Evolutionary conservation across 257 asterid genomes (phyloP), one percentile per base, ranked within the genome.

Genomic region (Scutellaria minor): DNA sequence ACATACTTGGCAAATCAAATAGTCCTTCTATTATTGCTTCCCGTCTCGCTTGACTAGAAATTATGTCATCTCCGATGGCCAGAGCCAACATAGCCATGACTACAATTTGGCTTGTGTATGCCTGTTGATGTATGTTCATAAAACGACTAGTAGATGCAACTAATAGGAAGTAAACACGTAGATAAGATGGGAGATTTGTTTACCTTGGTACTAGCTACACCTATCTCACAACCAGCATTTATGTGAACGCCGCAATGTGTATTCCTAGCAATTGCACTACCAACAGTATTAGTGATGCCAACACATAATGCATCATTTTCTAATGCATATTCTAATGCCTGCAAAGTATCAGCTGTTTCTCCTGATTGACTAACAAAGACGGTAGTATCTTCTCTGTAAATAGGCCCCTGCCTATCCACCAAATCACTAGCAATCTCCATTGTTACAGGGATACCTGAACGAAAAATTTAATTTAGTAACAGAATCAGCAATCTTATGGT

Each of bases 371-470:
- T 94, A 78, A 94, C 98, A 74, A 88, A 91, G 41, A 94, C 93
- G 65, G 95, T 84, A 44, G 99, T 91, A 79, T 94, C 99, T 84
- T 94, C 99, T 76, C 99, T 82, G 81, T 89, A 94, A 66, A 94
- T 88, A 5, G 97, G 99, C 66, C 98, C 99, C 82, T 94, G 99
- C 78, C 98, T 88, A 78, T 94, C 99, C 77, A 94, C 82, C 60
- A 91, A 85, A 84, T 94, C 99, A 84, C 99, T 94, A 72, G 99
- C 99, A 80, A 91, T 86, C 84, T 94, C 99, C 99, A 94, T 84
- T 22, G 96, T 88, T 45, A 94, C 98, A 68, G 98, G 95, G 73
- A 94, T 89, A 72, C 98, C 99, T 94, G 80, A 47, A 76, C 39
- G 14, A 22, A 3, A 72, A 12, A 45, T 48, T 18, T 9, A 48